Conservation (phyloP, 345 rosid species). For the Euphorbia pulcherrima region DNA sequence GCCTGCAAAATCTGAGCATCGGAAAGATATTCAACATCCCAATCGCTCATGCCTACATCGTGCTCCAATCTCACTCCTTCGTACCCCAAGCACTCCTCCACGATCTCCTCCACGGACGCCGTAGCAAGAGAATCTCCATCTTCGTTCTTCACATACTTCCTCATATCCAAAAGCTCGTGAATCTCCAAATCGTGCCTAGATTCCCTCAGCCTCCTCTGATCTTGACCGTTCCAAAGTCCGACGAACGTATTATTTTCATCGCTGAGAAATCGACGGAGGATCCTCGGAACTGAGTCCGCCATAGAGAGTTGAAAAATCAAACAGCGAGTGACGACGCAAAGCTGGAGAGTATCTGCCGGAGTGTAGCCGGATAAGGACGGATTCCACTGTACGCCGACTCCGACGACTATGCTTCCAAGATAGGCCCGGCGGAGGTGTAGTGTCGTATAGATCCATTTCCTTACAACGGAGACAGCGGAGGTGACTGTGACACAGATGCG, state of each 20-base stretch:
- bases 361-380: neutral
- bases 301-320: conserved; percentile 31
- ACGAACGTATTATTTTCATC: conserved; percentile 18
- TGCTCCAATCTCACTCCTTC: conserved; percentile 22
- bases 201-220: conserved; percentile 16
- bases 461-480: conserved; percentile 17
- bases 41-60: conserved; percentile 29
- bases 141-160: conserved; percentile 16
- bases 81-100: conserved; percentile 28
- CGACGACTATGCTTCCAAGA: conserved; percentile 22
- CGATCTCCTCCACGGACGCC: conserved; percentile 28
- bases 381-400: conserved; percentile 36
- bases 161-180: conserved; percentile 25
- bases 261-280: conserved; percentile 24
- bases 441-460: conserved; percentile 21
- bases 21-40: conserved; percentile 25
- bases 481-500: conserved; percentile 21
- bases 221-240: conserved; percentile 20
- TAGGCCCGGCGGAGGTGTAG: neutral
- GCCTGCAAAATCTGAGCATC: conserved; percentile 31
- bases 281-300: neutral
- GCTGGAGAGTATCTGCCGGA: conserved; percentile 27
- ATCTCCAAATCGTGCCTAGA: conserved; percentile 15
- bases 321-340: conserved; percentile 27
- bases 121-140: neutral